Conservation (phyloP, 129 eudicot genomes). For the Apium graveolens region DNA sequence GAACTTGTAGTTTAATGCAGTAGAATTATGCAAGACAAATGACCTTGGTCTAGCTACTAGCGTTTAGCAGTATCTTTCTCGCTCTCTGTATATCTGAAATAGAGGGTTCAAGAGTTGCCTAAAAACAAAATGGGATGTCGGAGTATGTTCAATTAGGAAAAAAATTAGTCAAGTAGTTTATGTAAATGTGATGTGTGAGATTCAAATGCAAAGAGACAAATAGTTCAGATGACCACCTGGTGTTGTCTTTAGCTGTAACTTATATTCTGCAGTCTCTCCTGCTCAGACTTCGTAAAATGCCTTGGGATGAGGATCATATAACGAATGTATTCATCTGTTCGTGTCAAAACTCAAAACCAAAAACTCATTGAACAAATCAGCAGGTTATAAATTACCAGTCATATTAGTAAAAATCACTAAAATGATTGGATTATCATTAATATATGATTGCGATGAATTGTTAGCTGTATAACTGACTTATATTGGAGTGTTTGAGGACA, state of each 20-base stretch:
- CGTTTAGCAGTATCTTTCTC: not conserved
- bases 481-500: not conserved
- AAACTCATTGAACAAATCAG: too few species aligned
- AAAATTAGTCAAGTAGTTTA: not conserved
- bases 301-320: not conserved
- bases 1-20: not conserved
- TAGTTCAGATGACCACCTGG: not conserved
- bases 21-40: not conserved
- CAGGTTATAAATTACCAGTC: not conserved
- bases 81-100: not conserved
- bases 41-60: not conserved
- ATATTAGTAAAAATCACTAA: not conserved
- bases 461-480: not conserved
- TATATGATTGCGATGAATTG: not conserved
- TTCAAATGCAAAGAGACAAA: slow-evolving; percentile 1
- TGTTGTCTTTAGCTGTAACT: not conserved
- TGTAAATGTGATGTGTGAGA: not conserved
- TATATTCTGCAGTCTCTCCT: not conserved
- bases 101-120: not conserved
- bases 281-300: not conserved
- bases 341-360: too few species aligned
- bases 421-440: not conserved
- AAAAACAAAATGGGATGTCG: not conserved
- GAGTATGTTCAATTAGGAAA: not conserved
- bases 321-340: not conserved